These are phyloP conservation scores for Ceratocystiopsis minuta DNA, from an alignment of 2,329 filamentous ascomycete species.

Conservation along the genomic window DNA sequence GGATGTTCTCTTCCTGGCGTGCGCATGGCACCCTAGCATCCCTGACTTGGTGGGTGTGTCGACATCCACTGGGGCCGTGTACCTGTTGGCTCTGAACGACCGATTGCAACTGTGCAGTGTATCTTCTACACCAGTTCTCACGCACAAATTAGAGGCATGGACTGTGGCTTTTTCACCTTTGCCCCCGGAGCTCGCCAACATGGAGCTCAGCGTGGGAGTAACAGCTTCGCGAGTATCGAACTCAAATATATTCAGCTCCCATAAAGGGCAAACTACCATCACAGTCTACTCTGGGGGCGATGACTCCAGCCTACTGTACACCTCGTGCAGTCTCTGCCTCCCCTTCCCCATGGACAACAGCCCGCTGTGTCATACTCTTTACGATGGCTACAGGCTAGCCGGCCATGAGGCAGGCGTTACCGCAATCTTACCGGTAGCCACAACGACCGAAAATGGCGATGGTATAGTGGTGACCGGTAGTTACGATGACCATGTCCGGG, in stretches of 20 bases:
- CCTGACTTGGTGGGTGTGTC: conserved; percentile 46
- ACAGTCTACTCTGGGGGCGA: conserved; percentile 56
- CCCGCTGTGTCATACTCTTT: conserved; percentile 5
- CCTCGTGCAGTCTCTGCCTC: conserved; percentile 9
- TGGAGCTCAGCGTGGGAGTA: no score
- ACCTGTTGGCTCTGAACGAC: conserved; percentile 30
- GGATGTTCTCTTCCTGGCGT: conserved; percentile 49
- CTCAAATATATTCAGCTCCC: no score
- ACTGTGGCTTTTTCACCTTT: conserved; percentile 40
- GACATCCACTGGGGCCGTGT: conserved; percentile 48
- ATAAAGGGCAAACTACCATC: conserved; percentile 8
- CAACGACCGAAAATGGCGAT: conserved; percentile 22
- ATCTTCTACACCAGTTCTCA: conserved; percentile 21
- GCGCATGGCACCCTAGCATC: conserved; percentile 49
- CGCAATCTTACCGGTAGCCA: conserved; percentile 54
- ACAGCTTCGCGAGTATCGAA: not conserved
- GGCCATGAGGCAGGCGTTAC: conserved; percentile 70
- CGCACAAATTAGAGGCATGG: conserved; percentile 54
- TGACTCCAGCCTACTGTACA: conserved; percentile 43
- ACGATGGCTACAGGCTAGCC: conserved; percentile 11
- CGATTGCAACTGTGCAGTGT: conserved; percentile 20
- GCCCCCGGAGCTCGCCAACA: not conserved
- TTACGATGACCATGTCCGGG: conserved; percentile 70
- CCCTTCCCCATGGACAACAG: not conserved
- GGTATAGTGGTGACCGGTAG: conserved; percentile 64